Base-by-base conservation (phyloP, 306 rosid genomes). In the Rosa lucieae region DNA sequence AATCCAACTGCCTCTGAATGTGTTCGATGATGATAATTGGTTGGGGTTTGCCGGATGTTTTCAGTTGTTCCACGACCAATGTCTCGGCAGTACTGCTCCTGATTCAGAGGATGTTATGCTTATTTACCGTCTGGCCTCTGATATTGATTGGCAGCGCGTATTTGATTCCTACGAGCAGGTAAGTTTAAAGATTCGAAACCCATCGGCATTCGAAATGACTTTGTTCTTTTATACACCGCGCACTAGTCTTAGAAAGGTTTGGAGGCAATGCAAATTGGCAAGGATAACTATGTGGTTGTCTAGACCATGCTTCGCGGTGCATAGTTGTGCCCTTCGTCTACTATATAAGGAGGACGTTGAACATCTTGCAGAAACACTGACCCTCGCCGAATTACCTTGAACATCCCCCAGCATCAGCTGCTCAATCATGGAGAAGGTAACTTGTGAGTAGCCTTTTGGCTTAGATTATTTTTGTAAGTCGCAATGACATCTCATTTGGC, bases 21-120 rank as follows among this genome's bases (percentile, higher is more conserved):
- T 43, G 53, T 23, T n/a, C 23, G 49, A 59, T 15, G 70, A 78
- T 39, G 43, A 46, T 29, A 10, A 15, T 3, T 69, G 82, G 49
- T 49, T 70, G 21, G 82, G 82, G 17, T 29, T 78, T 58, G 76
- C 70, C 18, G 11, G 70, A 7, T 58, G 40, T 59, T 37, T 20
- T 46, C 18, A n/a, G 26, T 2, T 11, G n/a, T 65, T 40, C 18
- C 6, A 39, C 23, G 69, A 69, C 23, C 63, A 72, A 20, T n/a
- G 32, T 29, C 32, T 1, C 2, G 32, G 32, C 32, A 29, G 2
- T 29, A 29, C 2, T 1, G 32, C 32, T 29, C 32, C 2, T 5
- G 62, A 72, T 15, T 72, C 62, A 49, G 76, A 26, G 26, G 0
- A 6, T 29, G n/a, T 35, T 72, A 43, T 29, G 14, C 44, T 72